These are phyloP conservation scores for Phaffomyces antillensis DNA, from an alignment of 805 yeast species.

Conservation along the genomic window DNA sequence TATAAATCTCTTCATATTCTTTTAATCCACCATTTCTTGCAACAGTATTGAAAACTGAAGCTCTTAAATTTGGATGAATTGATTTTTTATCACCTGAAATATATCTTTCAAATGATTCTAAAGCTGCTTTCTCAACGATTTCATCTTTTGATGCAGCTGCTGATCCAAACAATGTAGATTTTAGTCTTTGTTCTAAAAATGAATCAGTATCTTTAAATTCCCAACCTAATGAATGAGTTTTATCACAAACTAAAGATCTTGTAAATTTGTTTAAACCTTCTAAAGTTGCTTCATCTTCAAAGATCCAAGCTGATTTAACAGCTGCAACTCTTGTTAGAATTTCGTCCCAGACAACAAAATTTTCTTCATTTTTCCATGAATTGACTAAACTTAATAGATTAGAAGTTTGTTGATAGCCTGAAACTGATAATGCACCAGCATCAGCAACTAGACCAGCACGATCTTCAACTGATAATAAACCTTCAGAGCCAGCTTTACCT, in stretches of 20 bases:
- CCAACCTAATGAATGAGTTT: constrained; percentile 58
- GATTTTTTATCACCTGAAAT: constrained; percentile 59
- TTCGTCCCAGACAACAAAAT: constrained; percentile 64
- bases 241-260: constrained; percentile 47
- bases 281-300: constrained; percentile 40
- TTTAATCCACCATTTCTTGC: constrained; percentile 56
- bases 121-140: constrained; percentile 38
- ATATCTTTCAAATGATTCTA: constrained; percentile 44
- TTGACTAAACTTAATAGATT: constrained; percentile 53
- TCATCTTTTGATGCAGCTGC: constrained; percentile 50
- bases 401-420: constrained; percentile 61
- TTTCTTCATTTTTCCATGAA: constrained; percentile 51
- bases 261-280: constrained; percentile 46
- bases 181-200: constrained; percentile 58
- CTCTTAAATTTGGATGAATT: constrained; percentile 68
- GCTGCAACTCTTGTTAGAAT: constrained; percentile 42
- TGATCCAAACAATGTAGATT: constrained; percentile 51
- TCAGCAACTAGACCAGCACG: constrained; percentile 79
- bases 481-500: constrained; percentile 51
- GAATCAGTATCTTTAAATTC: constrained; percentile 48
- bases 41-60: constrained; percentile 55
- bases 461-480: constrained; percentile 63
- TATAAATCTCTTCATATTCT: constrained; percentile 55
- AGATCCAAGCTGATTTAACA: constrained; percentile 47
- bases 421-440: constrained; percentile 60